Conservation (phyloP, 2,329 filamentous ascomycete species). For the Fusarium pseudoanthophilum region DNA sequence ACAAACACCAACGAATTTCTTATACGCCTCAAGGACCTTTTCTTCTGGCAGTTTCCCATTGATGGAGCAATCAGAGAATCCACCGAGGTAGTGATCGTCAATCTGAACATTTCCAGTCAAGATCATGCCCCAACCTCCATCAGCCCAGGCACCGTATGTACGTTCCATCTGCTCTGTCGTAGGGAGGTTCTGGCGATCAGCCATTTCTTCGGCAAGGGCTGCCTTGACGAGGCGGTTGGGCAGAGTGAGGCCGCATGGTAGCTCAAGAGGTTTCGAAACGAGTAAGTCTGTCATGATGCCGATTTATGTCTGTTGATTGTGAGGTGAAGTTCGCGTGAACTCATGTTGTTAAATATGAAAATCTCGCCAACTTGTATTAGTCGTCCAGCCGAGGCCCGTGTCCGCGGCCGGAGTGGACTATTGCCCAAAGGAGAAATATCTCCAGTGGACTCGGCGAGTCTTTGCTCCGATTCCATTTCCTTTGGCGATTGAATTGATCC, state of each 20-base stretch:
- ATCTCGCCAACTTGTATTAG: background rate
- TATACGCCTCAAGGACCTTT: constrained; percentile 52
- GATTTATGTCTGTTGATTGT: background rate
- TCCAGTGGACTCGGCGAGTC: constrained; percentile 14
- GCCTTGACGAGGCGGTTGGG: constrained; percentile 65
- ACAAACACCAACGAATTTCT: constrained; percentile 48
- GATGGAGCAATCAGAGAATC: constrained; percentile 49
- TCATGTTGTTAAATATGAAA: background rate
- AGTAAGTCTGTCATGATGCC: constrained; percentile 23
- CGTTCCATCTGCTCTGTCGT: constrained; percentile 52
- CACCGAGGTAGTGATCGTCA: constrained; percentile 52
- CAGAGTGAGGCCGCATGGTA: constrained; percentile 65
- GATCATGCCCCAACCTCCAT: constrained; percentile 64
- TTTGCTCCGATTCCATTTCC: constrained; percentile 15
- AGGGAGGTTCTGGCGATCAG: constrained; percentile 56
- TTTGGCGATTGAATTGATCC: constrained; percentile 11
- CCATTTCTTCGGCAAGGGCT: constrained; percentile 60
- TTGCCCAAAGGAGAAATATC: constrained; percentile 16
- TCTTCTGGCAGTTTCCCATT: constrained; percentile 36
- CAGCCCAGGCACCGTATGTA: constrained; percentile 64
- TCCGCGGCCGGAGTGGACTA: constrained; percentile 2
- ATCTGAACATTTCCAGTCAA: constrained; percentile 63
- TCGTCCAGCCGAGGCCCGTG: constrained; percentile 13
- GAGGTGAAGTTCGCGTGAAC: background rate
- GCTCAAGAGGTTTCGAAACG: constrained; percentile 54